A percentile compares a stretch with the other conserved stretches of the same genome.
Conservation (phyloP, 148 eudicot genomes). For the Cornus suecica region DNA sequence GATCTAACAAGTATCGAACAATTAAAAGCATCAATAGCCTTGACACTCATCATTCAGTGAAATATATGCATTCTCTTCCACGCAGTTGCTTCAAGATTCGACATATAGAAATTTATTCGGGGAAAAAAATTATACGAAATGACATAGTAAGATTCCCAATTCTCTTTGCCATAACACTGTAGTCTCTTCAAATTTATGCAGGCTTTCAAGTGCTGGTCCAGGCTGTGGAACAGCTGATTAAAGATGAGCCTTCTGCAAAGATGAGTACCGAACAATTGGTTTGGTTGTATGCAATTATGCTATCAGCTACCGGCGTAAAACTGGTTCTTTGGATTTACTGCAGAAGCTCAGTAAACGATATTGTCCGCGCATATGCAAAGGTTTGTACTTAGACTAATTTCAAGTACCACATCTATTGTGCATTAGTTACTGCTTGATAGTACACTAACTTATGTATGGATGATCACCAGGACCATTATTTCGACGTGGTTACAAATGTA, state of each 20-base stretch:
- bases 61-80: neutral
- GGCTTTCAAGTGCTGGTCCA: conserved; percentile 72
- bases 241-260: conserved; percentile 37
- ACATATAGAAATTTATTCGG: neutral
- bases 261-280: conserved; percentile 43
- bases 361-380: conserved; percentile 80
- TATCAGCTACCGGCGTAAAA: conserved; percentile 55
- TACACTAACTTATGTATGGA: neutral
- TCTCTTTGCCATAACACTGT: no score
- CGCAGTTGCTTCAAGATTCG: neutral
- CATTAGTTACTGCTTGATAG: neutral
- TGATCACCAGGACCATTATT: conserved; percentile 63
- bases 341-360: conserved; percentile 61
- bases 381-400: conserved; percentile 17
- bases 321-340: conserved; percentile 65
- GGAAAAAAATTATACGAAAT: no score
- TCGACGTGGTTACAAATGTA: conserved; percentile 75
- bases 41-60: no score
- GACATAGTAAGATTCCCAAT: no score
- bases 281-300: conserved; percentile 69
- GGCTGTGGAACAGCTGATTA: conserved; percentile 54
- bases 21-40: no score
- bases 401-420: neutral
- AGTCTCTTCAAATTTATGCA: conserved; percentile 14
- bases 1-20: no score